phyloP scores from a whole-genome alignment of 371 early-diverging fungal species.

The Paraphysoderma sedebokerense region DNA sequence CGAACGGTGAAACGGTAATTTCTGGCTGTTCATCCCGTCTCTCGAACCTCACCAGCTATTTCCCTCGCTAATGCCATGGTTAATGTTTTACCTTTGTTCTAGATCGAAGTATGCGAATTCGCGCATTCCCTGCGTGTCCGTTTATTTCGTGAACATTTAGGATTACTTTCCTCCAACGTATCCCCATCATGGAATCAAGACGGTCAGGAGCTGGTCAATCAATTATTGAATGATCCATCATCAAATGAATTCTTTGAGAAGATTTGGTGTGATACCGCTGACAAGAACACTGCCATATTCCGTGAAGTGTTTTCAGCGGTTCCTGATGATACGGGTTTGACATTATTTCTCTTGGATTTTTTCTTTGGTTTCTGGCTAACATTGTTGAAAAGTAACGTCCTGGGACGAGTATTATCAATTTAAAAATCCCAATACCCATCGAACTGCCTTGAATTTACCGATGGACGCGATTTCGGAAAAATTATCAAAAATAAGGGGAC shows the following conservation, averaged over 20 bases:
- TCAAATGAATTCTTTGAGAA: constrained; percentile 36
- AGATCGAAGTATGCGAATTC: constrained; percentile 51
- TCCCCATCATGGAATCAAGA: too few species aligned
- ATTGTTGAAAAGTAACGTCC: constrained; percentile 28
- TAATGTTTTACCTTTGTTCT: too few species aligned
- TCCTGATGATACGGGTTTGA: constrained; percentile 46
- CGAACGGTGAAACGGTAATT: constrained; percentile 49
- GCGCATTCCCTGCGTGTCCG: constrained; percentile 55
- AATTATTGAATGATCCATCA: constrained; percentile 49
- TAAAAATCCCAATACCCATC: constrained; percentile 21
- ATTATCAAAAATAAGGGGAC: neutral
- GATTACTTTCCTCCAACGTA: too few species aligned
- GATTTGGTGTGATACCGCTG: constrained; percentile 46
- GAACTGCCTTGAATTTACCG: constrained; percentile 11
- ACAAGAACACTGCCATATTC: constrained; percentile 47
- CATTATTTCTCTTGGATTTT: neutral
- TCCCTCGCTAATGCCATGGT: too few species aligned
- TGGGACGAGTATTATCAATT: constrained; percentile 53
- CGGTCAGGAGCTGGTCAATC: constrained; percentile 10
- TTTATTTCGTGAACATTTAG: constrained; percentile 75
- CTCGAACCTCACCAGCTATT: neutral
- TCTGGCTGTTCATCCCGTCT: neutral
- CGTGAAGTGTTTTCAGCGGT: constrained; percentile 66
- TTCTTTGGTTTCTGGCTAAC: too few species aligned
- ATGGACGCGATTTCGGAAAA: neutral